phyloP scores from a whole-genome alignment of 2,329 filamentous ascomycete species.

The Neophaeococcomyces mojaviensis region DNA sequence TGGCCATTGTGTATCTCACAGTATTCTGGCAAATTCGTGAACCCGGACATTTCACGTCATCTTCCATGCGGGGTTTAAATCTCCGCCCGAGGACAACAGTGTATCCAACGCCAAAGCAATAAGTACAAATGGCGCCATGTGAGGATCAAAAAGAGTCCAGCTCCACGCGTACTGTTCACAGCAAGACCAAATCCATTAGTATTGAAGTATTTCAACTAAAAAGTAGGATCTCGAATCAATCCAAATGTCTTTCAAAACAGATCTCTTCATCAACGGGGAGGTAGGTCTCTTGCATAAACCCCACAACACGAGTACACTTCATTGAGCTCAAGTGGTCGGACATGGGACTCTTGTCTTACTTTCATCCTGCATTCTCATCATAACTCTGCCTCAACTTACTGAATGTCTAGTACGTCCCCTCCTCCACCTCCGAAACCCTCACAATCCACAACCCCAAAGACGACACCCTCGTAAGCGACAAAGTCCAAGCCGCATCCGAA shows the following conservation, averaged over 20 bases:
- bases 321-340: not conserved
- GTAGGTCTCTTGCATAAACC: too few species aligned
- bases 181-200: not conserved
- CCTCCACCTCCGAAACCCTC: constrained; percentile 25
- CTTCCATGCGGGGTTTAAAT: not conserved
- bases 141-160: not conserved
- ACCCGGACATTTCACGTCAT: too few species aligned
- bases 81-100: constrained; percentile 2
- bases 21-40: too few species aligned
- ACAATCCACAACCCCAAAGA: constrained; percentile 29
- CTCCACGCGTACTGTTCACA: not conserved
- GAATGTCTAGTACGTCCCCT: constrained; percentile 8
- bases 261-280: constrained; percentile 39
- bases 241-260: constrained; percentile 46
- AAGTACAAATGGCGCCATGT: not conserved
- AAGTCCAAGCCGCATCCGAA: constrained; percentile 25
- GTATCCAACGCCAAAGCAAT: too few species aligned
- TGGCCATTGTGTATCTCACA: too few species aligned
- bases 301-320: too few species aligned
- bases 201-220: not conserved
- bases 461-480: constrained; percentile 22
- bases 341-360: not conserved
- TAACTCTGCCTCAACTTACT: too few species aligned
- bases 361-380: not conserved
- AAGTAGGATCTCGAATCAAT: not conserved